phyloP scores from a whole-genome alignment of 495 filamentous ascomycete species.

The Friedmanniomyces simplex region DNA sequence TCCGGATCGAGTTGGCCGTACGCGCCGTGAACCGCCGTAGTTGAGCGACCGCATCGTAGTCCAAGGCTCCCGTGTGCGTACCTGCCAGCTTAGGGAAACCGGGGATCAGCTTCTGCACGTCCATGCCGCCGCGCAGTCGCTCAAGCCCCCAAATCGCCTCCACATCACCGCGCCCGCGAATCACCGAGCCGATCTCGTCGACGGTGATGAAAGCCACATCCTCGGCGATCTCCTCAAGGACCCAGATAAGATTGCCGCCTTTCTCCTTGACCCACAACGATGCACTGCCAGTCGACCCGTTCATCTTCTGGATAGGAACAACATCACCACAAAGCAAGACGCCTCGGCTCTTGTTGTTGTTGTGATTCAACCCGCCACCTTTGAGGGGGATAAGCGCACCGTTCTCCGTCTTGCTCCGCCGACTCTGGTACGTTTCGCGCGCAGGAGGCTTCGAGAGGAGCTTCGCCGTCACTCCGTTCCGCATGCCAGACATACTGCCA shows the following conservation, averaged over 20 bases:
- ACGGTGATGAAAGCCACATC: constrained; percentile 67
- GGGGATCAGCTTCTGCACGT: constrained; percentile 67
- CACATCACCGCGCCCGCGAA: constrained; percentile 54
- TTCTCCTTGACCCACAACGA: constrained; percentile 99
- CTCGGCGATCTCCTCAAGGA: constrained; percentile 93
- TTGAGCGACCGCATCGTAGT: constrained; percentile 57
- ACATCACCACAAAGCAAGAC: constrained; percentile 94
- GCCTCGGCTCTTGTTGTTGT: constrained; percentile 67
- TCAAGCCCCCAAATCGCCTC: constrained; percentile 73
- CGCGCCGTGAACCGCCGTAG: constrained; percentile 72
- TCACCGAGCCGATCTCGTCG: constrained; percentile 62
- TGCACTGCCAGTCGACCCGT: constrained; percentile 80
- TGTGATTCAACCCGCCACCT: constrained; percentile 34
- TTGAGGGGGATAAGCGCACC: constrained; percentile 16
- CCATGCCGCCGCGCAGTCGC: constrained; percentile 51
- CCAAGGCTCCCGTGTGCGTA: constrained; percentile 50
- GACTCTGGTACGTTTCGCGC: constrained; percentile 38
- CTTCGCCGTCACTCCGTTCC: constrained; percentile 74
- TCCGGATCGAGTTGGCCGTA: constrained; percentile 59
- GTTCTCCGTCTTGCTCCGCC: constrained; percentile 32
- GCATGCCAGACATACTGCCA: constrained; percentile 36
- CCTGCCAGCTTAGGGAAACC: constrained; percentile 63
- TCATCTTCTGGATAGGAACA: constrained; percentile 89
- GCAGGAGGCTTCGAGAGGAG: constrained; percentile 82
- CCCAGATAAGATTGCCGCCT: constrained; percentile 86